Evolutionary conservation across 306 rosid species (phyloP), one percentile per base, ranked within the genome.

Genomic region (Glycine tomentella): DNA sequence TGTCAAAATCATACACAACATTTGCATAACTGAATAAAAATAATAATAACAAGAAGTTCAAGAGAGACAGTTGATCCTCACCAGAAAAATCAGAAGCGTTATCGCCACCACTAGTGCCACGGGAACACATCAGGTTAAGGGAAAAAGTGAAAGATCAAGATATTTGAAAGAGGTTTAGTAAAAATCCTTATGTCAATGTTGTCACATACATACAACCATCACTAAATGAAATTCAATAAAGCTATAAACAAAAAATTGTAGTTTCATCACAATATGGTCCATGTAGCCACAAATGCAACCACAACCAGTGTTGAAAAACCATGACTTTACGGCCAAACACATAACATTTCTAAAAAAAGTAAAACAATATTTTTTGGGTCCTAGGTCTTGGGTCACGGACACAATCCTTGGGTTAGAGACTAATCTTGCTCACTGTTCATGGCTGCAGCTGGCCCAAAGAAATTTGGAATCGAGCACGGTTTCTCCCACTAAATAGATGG

Each of bases 71-170:
- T 11, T 12, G 49, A 55, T 9, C 66, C 91, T 84, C 64, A 89
- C 97, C 97, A 71, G 83, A 66, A 17, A 33, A 31, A 16, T 72
- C 74, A 1, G 68, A 53, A 5, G 0, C 15, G 10, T 33, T 8
- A 0, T 0, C 80, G 0, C 49, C 75, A 0, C 62, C 87, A 31
- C 17, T 45, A 1, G 87, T 83, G 83, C 75, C 62, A 66, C 62
- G 46, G 49, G 79, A 88, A 88, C 48, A 70, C 72, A 77, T 16
- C 78, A 15, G 34, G 86, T 87, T 76, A 88, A 85, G 91, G 87
- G 31, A 25, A 25, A 74, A 56, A n/a, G 33, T 10, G 9, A 69
- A 36, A 2, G 40, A 36, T 36, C 4, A 36, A 56, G 15, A 9
- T 11, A 58, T 31, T 12, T 33, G 3, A 25, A 59, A 11, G 9